Evolutionary conservation across 768 basidiomycete species (phyloP).

Genomic region (Sistotremastrum suecicum): DNA sequence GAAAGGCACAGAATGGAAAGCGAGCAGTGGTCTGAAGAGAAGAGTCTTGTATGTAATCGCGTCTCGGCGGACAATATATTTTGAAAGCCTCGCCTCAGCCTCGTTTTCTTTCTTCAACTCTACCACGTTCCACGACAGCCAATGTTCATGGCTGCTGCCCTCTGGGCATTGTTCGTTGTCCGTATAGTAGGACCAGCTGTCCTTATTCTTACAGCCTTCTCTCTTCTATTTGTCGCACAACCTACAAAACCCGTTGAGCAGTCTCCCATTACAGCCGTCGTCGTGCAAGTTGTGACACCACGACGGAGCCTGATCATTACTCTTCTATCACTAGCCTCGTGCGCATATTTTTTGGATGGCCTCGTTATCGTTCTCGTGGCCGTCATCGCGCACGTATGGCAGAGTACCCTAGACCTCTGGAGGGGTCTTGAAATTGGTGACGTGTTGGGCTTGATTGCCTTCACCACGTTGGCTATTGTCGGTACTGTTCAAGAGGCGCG

Average conservation of each 20-base stretch:
- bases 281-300: conserved; percentile 58
- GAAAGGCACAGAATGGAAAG: no score
- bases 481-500: conserved; percentile 71
- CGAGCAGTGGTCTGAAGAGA: no score
- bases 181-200: conserved; percentile 57
- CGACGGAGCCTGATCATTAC: conserved; percentile 63
- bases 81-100: no score
- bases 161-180: conserved; percentile 33
- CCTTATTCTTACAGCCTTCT: conserved; percentile 46
- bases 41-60: no score
- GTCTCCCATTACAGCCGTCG: conserved; percentile 64
- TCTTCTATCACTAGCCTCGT: conserved; percentile 52
- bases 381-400: conserved; percentile 55
- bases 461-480: conserved; percentile 56
- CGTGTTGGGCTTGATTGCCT: conserved; percentile 53
- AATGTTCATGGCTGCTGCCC: neutral
- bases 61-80: no score
- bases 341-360: conserved; percentile 69
- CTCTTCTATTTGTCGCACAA: conserved; percentile 27
- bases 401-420: conserved; percentile 40
- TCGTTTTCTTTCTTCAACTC: no score
- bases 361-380: conserved; percentile 52
- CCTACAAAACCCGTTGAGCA: conserved; percentile 30
- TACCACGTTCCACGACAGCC: no score
- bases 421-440: conserved; percentile 15